Evolutionary conservation across 176 grass and related monocot species (phyloP).

Genomic region (Chloris gayana): DNA sequence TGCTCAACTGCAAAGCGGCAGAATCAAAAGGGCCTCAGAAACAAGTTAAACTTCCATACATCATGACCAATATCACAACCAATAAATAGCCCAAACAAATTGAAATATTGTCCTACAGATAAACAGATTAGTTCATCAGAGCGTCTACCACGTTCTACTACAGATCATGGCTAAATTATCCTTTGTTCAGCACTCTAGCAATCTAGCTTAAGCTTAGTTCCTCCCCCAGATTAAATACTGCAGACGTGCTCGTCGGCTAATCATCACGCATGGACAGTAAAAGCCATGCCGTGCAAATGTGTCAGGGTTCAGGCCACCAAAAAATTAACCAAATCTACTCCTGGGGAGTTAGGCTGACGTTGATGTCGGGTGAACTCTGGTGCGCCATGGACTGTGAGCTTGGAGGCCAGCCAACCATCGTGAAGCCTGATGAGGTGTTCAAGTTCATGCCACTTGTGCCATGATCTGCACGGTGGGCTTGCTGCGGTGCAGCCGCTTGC

Average conservation of each 20-base stretch:
- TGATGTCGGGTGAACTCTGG: slow-evolving; percentile 74
- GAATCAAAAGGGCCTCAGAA: background rate
- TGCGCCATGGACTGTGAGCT: slow-evolving; percentile 49
- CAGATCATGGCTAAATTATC: slow-evolving; percentile 9
- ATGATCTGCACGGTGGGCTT: slow-evolving; percentile 25
- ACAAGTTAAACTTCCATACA: background rate
- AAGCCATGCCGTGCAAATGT: slow-evolving; percentile 31
- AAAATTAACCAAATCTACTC: slow-evolving; percentile 40
- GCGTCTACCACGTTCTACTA: slow-evolving; percentile 19
- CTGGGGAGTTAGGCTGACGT: slow-evolving; percentile 68
- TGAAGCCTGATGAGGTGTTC: slow-evolving; percentile 48
- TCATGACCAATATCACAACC: slow-evolving; percentile 7
- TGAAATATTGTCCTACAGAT: background rate
- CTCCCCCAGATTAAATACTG: slow-evolving; percentile 1
- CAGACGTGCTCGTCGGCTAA: slow-evolving; percentile 4
- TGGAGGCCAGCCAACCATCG: slow-evolving; percentile 60
- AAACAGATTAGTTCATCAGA: slow-evolving; percentile 8
- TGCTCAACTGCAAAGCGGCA: background rate
- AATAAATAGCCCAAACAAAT: slow-evolving; percentile 29
- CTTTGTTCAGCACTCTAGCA: background rate
- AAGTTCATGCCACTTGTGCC: slow-evolving; percentile 38
- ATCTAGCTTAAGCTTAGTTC: slow-evolving; percentile 28
- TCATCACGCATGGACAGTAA: slow-evolving; percentile 10
- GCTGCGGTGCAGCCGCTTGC: background rate
- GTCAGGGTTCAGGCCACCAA: slow-evolving; percentile 22